These are phyloP conservation scores for Fusarium begoniae DNA, from an alignment of 2,329 filamentous ascomycete species.

Conservation along the genomic window DNA sequence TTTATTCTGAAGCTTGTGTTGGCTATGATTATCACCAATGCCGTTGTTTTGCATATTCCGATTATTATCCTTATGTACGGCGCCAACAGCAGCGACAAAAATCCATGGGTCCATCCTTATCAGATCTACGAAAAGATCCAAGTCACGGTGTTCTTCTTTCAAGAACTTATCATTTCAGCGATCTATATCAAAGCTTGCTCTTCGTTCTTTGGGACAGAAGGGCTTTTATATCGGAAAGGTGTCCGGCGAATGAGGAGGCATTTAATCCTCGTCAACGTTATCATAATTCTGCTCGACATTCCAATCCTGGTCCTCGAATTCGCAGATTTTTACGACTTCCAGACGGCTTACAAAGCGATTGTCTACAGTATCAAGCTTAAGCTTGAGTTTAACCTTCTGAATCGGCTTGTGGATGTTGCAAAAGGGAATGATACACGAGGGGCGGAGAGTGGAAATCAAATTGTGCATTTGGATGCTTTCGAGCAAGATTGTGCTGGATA, in stretches of 20 bases:
- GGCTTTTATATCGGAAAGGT: background rate
- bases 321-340: conserved; percentile 48
- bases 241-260: conserved; percentile 42
- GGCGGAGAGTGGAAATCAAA: background rate
- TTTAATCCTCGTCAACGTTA: conserved; percentile 53
- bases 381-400: conserved; percentile 50
- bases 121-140: conserved; percentile 63
- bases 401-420: conserved; percentile 31
- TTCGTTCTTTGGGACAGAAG: conserved; percentile 4
- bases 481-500: background rate
- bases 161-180: conserved; percentile 63
- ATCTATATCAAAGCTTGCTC: conserved; percentile 54
- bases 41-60: conserved; percentile 57
- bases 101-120: conserved; percentile 46
- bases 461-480: background rate
- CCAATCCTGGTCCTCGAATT: conserved; percentile 46
- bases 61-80: conserved; percentile 66
- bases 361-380: conserved; percentile 51
- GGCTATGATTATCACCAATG: conserved; percentile 66
- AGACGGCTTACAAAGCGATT: conserved; percentile 39
- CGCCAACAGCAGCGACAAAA: conserved; percentile 49
- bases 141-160: conserved; percentile 63
- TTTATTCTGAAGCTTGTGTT: conserved; percentile 58
- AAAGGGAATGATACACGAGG: background rate
- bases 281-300: conserved; percentile 53